Evolutionary conservation across 2,329 filamentous ascomycete genomes (phyloP).

Genomic region (Exophiala oligosperma): DNA sequence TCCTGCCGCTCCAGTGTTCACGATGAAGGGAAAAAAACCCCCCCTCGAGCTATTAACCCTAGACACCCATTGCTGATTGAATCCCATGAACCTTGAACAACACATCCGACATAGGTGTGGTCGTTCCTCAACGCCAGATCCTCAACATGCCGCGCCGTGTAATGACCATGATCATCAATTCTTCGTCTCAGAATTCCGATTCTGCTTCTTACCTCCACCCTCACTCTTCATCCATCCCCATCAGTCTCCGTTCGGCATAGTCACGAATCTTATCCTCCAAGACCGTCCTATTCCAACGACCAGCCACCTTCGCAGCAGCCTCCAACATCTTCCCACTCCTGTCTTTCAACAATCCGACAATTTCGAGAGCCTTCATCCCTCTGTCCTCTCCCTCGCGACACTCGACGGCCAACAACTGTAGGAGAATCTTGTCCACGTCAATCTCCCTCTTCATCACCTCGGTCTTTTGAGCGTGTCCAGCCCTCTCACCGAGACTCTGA

Average conservation of each 20-base stretch:
- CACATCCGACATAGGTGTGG: too few species aligned
- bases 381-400: slow-evolving; percentile 90
- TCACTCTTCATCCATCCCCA: slow-evolving; percentile 56
- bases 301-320: slow-evolving; percentile 84
- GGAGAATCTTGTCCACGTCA: slow-evolving; percentile 83
- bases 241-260: slow-evolving; percentile 69
- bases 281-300: slow-evolving; percentile 76
- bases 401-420: slow-evolving; percentile 86
- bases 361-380: slow-evolving; percentile 91
- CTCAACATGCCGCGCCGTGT: too few species aligned
- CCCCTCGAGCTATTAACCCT: too few species aligned
- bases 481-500: slow-evolving; percentile 60
- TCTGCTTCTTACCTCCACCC: too few species aligned
- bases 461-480: slow-evolving; percentile 59
- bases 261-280: slow-evolving; percentile 89
- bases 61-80: too few species aligned
- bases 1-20: too few species aligned
- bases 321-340: slow-evolving; percentile 85
- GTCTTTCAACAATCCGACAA: slow-evolving; percentile 84
- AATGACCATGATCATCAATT: too few species aligned
- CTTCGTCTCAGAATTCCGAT: too few species aligned
- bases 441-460: slow-evolving; percentile 72
- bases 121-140: too few species aligned
- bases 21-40: too few species aligned
- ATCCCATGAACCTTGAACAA: too few species aligned